Base-by-base conservation (phyloP, 2,329 filamentous ascomycete species). In the Colletotrichum coccodes region DNA sequence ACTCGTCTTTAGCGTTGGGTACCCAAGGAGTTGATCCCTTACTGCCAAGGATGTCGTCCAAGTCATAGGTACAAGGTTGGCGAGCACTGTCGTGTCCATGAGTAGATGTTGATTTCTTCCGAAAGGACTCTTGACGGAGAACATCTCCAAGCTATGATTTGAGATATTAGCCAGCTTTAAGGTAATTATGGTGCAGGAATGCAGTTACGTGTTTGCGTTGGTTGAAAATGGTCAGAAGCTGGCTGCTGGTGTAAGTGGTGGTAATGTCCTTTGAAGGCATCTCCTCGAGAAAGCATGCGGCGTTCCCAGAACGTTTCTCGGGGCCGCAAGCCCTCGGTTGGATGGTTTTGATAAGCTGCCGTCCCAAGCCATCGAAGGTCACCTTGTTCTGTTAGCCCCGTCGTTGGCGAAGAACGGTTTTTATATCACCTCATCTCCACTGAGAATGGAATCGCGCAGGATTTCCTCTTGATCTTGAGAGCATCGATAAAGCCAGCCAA, bases 401-500 rank as follows among this genome's bases (percentile, higher is more conserved):
- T 60, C 16, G 26, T n/a, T 46, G 46, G 40, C 75, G 53, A 60
- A 38, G 26, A 47, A 53, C 34, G 47, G 72, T 70, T 23, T 67
- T 1, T 42, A 62, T 59, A 68, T 74, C 71, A 68, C 75, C 70
- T 62, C 73, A 44, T 58, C 60, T 80, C 80, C 28, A 79, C 76
- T 52, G 36, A 32, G 28, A 9, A 78, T 76, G 53, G 80, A 72
- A 56, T 82, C 79, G 50, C 76, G 72, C 26, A 72, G 75, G 66
- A 76, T 69, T 26, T 75, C 75, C 34, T 87, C 83, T 12, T 81
- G 81, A 73, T 94, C 92, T 76, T 93, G 88, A 14, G 85, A 87
- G 78, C 94, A 96, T 68, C 86, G 84, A 77, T 93, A 96, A 26
- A 96, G 80, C 88, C 91, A 96, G 30, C 92, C 92, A 60, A 91